Percentiles rank a stretch among this genome's conserved stretches.
phyloP scores from a whole-genome alignment of 2,329 filamentous ascomycete genomes.

The Canariomyces notabilis region DNA sequence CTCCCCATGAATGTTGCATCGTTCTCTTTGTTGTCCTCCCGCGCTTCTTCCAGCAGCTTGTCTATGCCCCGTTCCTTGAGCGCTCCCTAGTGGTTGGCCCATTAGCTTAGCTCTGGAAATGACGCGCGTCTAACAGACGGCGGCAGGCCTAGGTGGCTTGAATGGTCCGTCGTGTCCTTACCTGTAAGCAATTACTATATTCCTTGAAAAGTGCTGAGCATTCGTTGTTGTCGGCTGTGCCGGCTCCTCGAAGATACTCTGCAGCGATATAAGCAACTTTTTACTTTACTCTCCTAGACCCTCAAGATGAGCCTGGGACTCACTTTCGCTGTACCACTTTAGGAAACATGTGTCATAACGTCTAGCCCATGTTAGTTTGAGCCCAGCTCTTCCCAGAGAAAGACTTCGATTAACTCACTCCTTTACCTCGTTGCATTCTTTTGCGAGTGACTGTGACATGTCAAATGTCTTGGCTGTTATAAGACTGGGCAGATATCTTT shows the following conservation, averaged over 20 bases:
- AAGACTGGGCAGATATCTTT: no score
- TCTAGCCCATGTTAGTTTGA: slow-evolving; percentile 41
- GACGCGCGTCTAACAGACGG: no score
- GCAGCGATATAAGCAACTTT: slow-evolving; percentile 9
- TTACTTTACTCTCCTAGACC: not conserved
- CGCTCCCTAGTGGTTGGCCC: slow-evolving; percentile 56
- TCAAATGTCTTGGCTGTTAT: slow-evolving; percentile 19
- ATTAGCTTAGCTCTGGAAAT: not conserved
- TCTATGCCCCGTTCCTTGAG: slow-evolving; percentile 89
- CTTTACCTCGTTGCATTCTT: slow-evolving; percentile 93
- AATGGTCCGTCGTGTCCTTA: slow-evolving; percentile 45
- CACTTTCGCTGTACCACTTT: slow-evolving; percentile 99
- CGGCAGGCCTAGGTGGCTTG: no score
- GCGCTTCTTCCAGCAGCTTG: slow-evolving; percentile 83
- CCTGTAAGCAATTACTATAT: slow-evolving; percentile 81
- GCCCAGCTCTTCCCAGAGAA: not conserved
- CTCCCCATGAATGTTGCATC: slow-evolving; percentile 60
- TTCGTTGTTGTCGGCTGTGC: slow-evolving; percentile 70
- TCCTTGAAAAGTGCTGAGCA: slow-evolving; percentile 81
- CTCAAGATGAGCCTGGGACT: not conserved
- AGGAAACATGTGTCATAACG: slow-evolving; percentile 96
- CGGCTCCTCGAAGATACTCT: slow-evolving; percentile 88
- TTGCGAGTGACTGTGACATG: slow-evolving; percentile 93
- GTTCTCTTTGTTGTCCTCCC: slow-evolving; percentile 84
- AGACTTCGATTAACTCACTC: slow-evolving; percentile 57